Evolutionary conservation across 345 rosid genomes (phyloP).

Genomic region (Brassica rapa): DNA sequence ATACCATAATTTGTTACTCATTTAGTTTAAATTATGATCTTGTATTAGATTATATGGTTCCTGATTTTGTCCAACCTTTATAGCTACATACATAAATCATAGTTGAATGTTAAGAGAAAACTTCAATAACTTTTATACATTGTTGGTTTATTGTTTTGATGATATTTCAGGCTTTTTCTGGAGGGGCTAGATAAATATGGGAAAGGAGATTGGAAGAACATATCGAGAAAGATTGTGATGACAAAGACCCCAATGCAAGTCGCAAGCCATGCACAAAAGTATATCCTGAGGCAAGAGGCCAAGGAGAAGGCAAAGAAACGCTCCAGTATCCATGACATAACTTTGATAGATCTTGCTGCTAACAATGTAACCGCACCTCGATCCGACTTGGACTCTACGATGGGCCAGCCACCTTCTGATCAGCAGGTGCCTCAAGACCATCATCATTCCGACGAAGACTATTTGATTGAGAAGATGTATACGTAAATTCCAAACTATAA

Average conservation of each 20-base stretch:
- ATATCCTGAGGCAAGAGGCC: conserved; percentile 49
- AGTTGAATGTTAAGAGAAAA: neutral
- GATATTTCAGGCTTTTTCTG: conserved; percentile 50
- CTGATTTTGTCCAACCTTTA: neutral
- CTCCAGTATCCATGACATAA: conserved; percentile 26
- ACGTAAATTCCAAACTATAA: neutral
- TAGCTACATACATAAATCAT: neutral
- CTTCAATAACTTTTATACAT: neutral
- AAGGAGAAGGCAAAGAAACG: conserved; percentile 54
- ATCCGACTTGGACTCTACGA: conserved; percentile 25
- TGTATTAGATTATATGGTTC: neutral
- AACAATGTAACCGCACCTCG: conserved; percentile 12
- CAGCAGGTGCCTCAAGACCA: neutral
- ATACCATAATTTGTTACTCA: neutral
- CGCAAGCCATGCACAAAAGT: conserved; percentile 85
- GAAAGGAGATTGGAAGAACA: conserved; percentile 74
- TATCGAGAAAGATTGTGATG: conserved; percentile 55
- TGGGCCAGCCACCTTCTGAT: neutral
- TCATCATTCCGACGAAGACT: neutral
- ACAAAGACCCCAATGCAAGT: conserved; percentile 69
- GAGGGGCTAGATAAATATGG: conserved; percentile 49
- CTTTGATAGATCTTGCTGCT: conserved; percentile 8
- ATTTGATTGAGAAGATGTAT: neutral
- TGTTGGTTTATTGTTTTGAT: neutral
- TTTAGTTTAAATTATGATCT: neutral